Evolutionary conservation across 768 basidiomycete genomes (phyloP), one percentile per base, ranked within the genome.

Genomic region (Floccularia luteovirens): DNA sequence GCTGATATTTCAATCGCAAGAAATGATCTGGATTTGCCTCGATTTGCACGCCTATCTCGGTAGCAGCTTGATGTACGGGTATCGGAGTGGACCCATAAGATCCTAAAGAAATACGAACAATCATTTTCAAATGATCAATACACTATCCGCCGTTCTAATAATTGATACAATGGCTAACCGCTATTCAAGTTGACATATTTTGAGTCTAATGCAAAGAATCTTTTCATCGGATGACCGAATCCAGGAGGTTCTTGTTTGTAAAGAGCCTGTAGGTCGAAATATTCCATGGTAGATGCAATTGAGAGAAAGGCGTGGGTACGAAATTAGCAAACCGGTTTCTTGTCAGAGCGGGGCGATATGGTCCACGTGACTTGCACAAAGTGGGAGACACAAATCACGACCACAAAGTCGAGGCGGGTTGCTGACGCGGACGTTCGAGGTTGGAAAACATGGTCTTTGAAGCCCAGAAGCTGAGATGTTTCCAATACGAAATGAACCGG

Each of bases 121-220:
- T n/a, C n/a, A n/a, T n/a, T n/a, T n/a, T n/a, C n/a, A n/a, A n/a
- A n/a, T n/a, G n/a, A n/a, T n/a, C n/a, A n/a, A n/a, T n/a, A n/a
- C n/a, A n/a, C n/a, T n/a, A n/a, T n/a, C n/a, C n/a, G n/a, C n/a
- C n/a, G n/a, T n/a, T n/a, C n/a, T n/a, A n/a, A n/a, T n/a, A n/a
- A n/a, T 20, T 8, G 19, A 5, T 17, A 14, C 11, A 43, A n/a
- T n/a, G n/a, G n/a, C 63, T 22, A 38, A 79, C 83, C 82, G 38
- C 77, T 65, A 50, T 86, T 84, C 34, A 86, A 58, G 48, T 83
- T 80, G 36, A 78, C 52, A 43, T 82, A 83, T 28, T 66, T 63
- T 3, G 76, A 63, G 30, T 77, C 73, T 17, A 84, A 68, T 16
- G 63, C 66, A 40, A 73, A 84, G 38, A 74, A 70, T 33, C 71